Percentiles rank a stretch among this genome's conserved stretches.
Conservation (phyloP, 2,329 filamentous ascomycete genomes). For the Phialophora macrospora region DNA sequence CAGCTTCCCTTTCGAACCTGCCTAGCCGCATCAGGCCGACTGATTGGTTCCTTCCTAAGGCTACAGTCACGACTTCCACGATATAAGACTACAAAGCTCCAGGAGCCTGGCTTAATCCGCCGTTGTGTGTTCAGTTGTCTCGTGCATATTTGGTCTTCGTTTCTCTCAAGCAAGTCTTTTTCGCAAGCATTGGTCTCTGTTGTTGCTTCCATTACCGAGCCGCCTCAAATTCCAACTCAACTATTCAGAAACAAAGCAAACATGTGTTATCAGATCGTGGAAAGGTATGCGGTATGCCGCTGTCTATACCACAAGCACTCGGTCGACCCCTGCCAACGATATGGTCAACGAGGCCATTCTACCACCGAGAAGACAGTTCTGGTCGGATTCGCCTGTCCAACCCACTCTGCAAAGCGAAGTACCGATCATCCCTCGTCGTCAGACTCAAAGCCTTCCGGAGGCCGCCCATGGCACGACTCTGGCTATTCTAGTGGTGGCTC, state of each 20-base stretch:
- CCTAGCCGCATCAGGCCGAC: conserved; percentile 17
- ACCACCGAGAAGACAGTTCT: conserved; percentile 76
- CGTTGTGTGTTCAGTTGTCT: conserved; percentile 24
- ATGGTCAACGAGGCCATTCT: conserved; percentile 73
- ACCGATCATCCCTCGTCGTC: conserved; percentile 25
- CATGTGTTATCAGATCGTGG: conserved; percentile 88
- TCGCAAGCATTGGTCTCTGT: conserved; percentile 11
- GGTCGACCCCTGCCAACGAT: conserved; percentile 78
- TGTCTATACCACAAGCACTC: conserved; percentile 89
- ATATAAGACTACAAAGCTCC: conserved; percentile 31
- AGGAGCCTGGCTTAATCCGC: conserved; percentile 27
- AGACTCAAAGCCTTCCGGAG: conserved; percentile 12
- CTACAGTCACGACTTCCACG: conserved; percentile 27
- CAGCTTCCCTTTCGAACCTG: conserved; percentile 14
- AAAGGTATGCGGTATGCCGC: conserved; percentile 83
- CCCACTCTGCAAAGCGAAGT: conserved; percentile 50
- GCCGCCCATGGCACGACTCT: conserved; percentile 41
- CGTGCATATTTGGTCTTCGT: conserved; percentile 16
- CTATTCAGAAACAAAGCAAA: conserved; percentile 39
- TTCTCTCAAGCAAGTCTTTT: conserved; percentile 14
- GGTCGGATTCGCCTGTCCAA: conserved; percentile 78
- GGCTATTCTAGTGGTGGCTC: conserved; percentile 43
- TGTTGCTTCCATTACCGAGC: background rate
- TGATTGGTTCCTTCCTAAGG: conserved; percentile 35
- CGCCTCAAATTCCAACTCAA: conserved; percentile 6